Conservation (phyloP, 2,329 filamentous ascomycete species). For the Decorospora gaudefroyi region DNA sequence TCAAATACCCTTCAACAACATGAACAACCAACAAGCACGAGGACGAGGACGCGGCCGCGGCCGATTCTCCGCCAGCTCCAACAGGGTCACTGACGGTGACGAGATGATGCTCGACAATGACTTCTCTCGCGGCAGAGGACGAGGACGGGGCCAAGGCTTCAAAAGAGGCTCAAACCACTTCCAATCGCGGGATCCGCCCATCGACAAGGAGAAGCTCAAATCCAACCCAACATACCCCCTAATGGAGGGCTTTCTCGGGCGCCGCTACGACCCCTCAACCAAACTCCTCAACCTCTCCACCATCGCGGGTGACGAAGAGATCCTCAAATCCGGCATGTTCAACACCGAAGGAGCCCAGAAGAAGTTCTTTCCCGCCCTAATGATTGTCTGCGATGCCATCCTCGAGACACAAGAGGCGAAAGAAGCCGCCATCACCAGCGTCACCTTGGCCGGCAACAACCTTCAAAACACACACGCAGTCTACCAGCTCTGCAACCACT, state of each 20-base stretch:
- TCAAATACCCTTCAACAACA: slow-evolving; percentile 6
- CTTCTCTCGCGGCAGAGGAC: slow-evolving; percentile 20
- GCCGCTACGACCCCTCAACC: slow-evolving; percentile 70
- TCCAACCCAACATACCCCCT: slow-evolving; percentile 58
- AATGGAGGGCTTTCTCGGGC: slow-evolving; percentile 71
- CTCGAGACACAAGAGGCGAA: slow-evolving; percentile 75
- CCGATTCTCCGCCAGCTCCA: slow-evolving; percentile 3
- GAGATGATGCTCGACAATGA: slow-evolving; percentile 22
- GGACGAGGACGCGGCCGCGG: slow-evolving; percentile 23
- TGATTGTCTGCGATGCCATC: slow-evolving; percentile 78
- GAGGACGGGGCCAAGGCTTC: slow-evolving; percentile 24
- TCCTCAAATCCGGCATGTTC: slow-evolving; percentile 77
- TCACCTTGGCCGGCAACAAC: slow-evolving; percentile 80
- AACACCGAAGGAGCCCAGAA: slow-evolving; percentile 69
- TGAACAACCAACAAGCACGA: slow-evolving; percentile 22
- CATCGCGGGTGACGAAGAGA: slow-evolving; percentile 71
- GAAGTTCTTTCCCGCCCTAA: slow-evolving; percentile 91
- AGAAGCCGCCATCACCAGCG: slow-evolving; percentile 76
- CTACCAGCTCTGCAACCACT: slow-evolving; percentile 73
- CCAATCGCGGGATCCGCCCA: slow-evolving; percentile 68
- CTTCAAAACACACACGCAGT: slow-evolving; percentile 74
- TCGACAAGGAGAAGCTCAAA: slow-evolving; percentile 46
- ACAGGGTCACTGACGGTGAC: slow-evolving; percentile 18
- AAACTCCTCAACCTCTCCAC: slow-evolving; percentile 85
- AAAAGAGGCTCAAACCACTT: slow-evolving; percentile 20